Evolutionary conservation across 2,329 filamentous ascomycete genomes (phyloP), one percentile per base, ranked within the genome.

Genomic region (Sphaerulina vaccinii): DNA sequence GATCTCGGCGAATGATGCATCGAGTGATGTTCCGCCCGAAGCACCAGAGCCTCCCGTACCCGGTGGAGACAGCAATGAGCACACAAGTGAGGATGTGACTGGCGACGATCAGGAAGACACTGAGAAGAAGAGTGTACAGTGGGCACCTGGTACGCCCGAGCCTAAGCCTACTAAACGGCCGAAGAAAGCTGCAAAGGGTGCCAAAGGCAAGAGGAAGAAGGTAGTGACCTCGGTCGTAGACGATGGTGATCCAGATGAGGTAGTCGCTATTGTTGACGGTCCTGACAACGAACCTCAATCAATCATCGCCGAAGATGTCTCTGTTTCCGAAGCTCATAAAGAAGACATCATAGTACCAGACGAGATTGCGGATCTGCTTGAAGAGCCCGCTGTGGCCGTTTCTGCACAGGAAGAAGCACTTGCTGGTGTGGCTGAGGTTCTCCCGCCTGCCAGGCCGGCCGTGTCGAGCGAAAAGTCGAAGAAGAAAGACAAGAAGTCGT

Each of bases 131-230:
- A 60, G 58, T 22, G 64, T 65, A 1, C 57, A 55, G 49, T 65
- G 64, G 27, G 62, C 64, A 13, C 60, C 62, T 21, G 62, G 58
- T 7, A 66, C 62, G 5, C 58, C 62, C 3, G 62, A 66, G 15
- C 62, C 59, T 1, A 61, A 59, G 23, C 49, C 57, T 5, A 64
- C 62, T 3, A 37, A 51, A 9, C 51, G 62, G 2, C 63, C 62
- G 47, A 65, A 66, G 52, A 64, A 64, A 45, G 49, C 35, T 35
- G 39, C 46, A 2, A 61, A 57, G 32, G 49, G 55, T 2, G 38
- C 52, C 10, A 66, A 65, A 51, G 52, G 47, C 21, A 50, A 38
- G 48, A 63, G 59, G 42, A 63, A 62, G 32, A 64, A 60, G 51
- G 58, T 59, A 23, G 41, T 37, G 3, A 41, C 38, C 18, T 35